Evolutionary conservation across 495 filamentous ascomycete genomes (phyloP).

Genomic region (Staphylotrichum tortipilum): DNA sequence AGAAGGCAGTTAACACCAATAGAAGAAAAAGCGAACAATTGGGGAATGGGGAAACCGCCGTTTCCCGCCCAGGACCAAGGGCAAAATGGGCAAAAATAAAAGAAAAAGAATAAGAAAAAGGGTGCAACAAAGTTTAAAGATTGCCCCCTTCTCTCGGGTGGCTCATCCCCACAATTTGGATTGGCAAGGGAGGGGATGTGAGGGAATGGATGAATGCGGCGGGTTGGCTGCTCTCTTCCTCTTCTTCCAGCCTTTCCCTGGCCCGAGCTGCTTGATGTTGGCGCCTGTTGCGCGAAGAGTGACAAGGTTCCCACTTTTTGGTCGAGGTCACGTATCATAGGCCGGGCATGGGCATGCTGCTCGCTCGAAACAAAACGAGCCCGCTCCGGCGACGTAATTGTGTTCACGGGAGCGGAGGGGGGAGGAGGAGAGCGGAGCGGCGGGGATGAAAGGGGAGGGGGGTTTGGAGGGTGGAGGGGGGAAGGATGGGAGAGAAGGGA

Average conservation of each 20-base stretch:
- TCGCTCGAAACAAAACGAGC: slow-evolving; percentile 1
- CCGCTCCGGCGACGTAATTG: slow-evolving; percentile 15
- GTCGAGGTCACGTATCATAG: slow-evolving; percentile 10
- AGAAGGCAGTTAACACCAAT: no score
- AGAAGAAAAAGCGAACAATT: no score
- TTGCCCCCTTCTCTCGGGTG: slow-evolving; percentile 10
- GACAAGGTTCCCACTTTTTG: slow-evolving; percentile 16
- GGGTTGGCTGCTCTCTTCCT: no score
- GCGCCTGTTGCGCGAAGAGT: no score
- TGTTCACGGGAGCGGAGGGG: background rate
- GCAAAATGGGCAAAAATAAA: background rate
- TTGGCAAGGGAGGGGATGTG: no score
- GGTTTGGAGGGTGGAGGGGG: no score
- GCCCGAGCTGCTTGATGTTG: slow-evolving; percentile 10
- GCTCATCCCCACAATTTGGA: slow-evolving; percentile 15
- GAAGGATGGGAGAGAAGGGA: no score
- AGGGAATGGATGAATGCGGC: slow-evolving; percentile 8
- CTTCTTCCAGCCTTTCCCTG: no score
- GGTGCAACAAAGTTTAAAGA: slow-evolving; percentile 4
- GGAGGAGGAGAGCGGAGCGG: background rate
- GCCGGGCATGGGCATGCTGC: background rate
- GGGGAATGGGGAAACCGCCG: no score
- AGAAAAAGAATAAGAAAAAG: slow-evolving; percentile 1
- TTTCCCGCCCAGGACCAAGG: no score
- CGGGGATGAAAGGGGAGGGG: no score